Base-by-base conservation (phyloP, 192 early-diverging fungal species). In the Backusella luteola region DNA sequence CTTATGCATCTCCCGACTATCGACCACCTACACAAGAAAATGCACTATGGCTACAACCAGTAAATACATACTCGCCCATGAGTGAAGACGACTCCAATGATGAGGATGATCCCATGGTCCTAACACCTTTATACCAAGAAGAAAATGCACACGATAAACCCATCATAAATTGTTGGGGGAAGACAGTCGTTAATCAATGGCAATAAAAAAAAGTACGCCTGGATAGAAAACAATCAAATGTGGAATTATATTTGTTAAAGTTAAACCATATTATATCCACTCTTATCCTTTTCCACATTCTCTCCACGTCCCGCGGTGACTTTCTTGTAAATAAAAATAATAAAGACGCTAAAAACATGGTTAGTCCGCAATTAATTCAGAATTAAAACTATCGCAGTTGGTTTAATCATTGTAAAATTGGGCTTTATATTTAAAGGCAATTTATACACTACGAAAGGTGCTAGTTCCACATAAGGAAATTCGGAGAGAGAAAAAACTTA, bases 1-100 rank as follows among this genome's bases (percentile, higher is more conserved):
- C 74, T 9, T 75, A 75, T 67, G 74, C 74, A 23, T 67, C 63
- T 36, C 74, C 74, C 17, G 74, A 75, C 23, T 75, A 67, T n/a
- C 29, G 74, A 75, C 74, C 74, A 26, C 56, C 23, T n/a, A 35
- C 52, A 14, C 15, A 74, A 36, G 66, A 67, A 15, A 66, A 66
- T 1, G 38, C 70, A 11, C 41, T 75, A 26, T 75, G 74, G 74
- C 41, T 75, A 39, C 66, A 67, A 21, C 42, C 74, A 3, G 17
- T 74, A 26, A 35, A 63, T 17, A 21, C 73, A 38, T 1, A 23
- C 17, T 71, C 70, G 8, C 70, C 70, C 5, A 49, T 71, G 29
- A 71, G 41, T 14, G 70, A 71, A 71, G 41, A 71, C 6, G 70
- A 71, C 26, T 71, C 70, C 32, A 44, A 44, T 2, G 70, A 71